These are phyloP conservation scores for Rhododendron molle DNA, from an alignment of 148 eudicot species.

Conservation along the genomic window DNA sequence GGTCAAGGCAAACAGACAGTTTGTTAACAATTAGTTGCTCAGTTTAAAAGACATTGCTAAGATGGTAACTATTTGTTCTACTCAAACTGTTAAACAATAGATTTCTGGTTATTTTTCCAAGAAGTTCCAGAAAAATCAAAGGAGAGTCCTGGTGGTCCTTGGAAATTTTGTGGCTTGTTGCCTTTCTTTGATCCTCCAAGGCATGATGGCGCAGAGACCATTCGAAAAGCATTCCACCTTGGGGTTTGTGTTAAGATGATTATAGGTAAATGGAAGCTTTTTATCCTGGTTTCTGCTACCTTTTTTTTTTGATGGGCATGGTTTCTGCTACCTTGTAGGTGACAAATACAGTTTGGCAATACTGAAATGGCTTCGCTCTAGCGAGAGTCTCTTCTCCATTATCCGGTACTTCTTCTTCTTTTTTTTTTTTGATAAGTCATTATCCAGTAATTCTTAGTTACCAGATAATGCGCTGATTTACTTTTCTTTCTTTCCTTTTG, in stretches of 20 bases:
- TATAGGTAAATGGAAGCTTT: slow-evolving; percentile 34
- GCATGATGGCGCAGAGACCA: slow-evolving; percentile 78
- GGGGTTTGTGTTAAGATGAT: slow-evolving; percentile 83
- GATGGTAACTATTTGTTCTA: background rate
- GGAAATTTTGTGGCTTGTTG: slow-evolving; percentile 66
- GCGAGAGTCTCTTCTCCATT: background rate
- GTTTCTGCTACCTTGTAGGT: background rate
- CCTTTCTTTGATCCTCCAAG: slow-evolving; percentile 83
- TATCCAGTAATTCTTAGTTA: background rate
- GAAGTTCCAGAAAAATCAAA: slow-evolving; percentile 56
- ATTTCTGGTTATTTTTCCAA: slow-evolving; percentile 21
- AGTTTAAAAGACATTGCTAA: background rate
- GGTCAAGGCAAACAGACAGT: background rate
- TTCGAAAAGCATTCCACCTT: slow-evolving; percentile 64
- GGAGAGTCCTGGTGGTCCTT: slow-evolving; percentile 56
- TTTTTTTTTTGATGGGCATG: no score
- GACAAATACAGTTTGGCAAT: background rate
- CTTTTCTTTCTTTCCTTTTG: background rate
- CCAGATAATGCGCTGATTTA: background rate
- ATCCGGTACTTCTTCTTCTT: background rate
- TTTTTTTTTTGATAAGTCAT: no score
- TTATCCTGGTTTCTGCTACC: background rate
- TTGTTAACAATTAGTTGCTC: background rate
- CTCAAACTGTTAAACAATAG: background rate
- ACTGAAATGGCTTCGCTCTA: no score